Percentiles rank a stretch among this genome's conserved stretches.
These are phyloP conservation scores for Coccomyxa sp. DNA, from an alignment of 139 green algal genomes.

Conservation along the genomic window DNA sequence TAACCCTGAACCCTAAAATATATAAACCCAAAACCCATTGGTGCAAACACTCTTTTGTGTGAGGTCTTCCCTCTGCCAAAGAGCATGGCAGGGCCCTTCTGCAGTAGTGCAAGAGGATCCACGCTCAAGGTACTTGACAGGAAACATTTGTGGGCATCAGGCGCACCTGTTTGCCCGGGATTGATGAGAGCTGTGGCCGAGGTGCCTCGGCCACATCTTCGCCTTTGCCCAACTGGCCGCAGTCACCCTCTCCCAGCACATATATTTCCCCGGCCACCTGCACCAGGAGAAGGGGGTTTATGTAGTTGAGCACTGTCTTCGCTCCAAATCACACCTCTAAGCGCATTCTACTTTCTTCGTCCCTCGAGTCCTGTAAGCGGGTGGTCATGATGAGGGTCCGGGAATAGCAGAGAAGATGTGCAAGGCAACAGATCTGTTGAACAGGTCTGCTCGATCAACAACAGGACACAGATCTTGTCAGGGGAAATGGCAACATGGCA, in stretches of 20 bases:
- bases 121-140: too few species aligned
- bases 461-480: neutral
- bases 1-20: too few species aligned
- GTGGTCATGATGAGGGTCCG: neutral
- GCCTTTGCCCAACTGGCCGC: slow-evolving; percentile 60
- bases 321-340: neutral
- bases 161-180: neutral
- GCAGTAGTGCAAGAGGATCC: neutral
- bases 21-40: too few species aligned
- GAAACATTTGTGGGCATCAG: too few species aligned
- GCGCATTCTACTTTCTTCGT: neutral
- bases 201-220: slow-evolving; percentile 50
- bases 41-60: neutral
- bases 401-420: neutral
- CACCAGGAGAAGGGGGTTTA: neutral
- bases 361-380: neutral
- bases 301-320: neutral
- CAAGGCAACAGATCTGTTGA: neutral
- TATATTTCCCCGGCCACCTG: slow-evolving; percentile 47
- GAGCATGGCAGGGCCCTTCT: neutral
- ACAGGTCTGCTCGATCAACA: neutral
- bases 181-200: slow-evolving; percentile 26
- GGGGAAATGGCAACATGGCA: neutral
- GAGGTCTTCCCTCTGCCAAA: neutral
- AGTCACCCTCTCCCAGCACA: slow-evolving; percentile 54